Conservation (phyloP, 441 rosid genomes). For the Gossypium gossypioides region DNA sequence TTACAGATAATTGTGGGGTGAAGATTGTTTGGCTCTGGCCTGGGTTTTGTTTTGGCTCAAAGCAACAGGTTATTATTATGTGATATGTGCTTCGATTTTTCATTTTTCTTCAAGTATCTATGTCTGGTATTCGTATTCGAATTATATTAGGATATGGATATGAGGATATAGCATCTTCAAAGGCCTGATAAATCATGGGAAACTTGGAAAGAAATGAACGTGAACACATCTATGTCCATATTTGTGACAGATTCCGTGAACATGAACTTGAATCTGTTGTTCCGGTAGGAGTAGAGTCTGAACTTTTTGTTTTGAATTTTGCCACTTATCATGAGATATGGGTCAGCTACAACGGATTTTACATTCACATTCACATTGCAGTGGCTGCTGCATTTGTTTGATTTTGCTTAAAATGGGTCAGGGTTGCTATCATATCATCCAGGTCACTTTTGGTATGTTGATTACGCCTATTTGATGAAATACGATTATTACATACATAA, state of each 20-base stretch:
- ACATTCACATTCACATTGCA: neutral
- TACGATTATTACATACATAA: too few relatives aligned
- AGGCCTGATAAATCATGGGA: too few relatives aligned
- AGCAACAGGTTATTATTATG: neutral
- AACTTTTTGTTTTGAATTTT: neutral
- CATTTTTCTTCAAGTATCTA: neutral
- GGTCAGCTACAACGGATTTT: neutral
- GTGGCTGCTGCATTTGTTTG: neutral
- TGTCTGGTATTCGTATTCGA: neutral
- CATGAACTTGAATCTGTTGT: neutral
- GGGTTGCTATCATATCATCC: neutral
- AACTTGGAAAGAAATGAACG: neutral
- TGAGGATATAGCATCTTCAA: neutral
- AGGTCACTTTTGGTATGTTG: neutral
- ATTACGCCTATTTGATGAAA: neutral
- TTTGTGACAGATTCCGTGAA: too few relatives aligned
- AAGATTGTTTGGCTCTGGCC: neutral
- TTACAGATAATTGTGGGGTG: neutral
- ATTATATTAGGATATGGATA: neutral
- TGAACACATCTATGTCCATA: neutral
- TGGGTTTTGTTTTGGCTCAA: neutral
- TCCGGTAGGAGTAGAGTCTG: neutral
- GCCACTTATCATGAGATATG: neutral
- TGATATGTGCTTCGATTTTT: neutral
- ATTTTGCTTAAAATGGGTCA: neutral